Conservation (phyloP, 2,329 filamentous ascomycete species). For the Aspergillus puulaauensis region DNA sequence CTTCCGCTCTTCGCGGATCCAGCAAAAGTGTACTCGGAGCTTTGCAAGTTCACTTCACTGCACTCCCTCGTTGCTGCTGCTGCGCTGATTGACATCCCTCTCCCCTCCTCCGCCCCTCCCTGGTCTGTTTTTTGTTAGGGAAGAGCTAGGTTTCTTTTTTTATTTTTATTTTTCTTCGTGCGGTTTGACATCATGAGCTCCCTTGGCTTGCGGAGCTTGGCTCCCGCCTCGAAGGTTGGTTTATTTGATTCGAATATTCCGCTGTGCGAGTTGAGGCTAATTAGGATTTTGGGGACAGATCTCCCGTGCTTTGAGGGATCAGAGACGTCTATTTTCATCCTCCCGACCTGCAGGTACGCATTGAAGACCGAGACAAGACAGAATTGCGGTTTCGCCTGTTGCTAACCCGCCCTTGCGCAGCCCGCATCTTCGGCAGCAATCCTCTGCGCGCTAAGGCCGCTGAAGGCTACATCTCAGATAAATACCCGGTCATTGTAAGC, state of each 20-base stretch:
- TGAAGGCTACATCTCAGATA: conserved; percentile 77
- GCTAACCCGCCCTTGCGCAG: conserved; percentile 47
- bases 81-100: conserved; percentile 18
- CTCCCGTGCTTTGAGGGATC: conserved; percentile 61
- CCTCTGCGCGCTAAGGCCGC: conserved; percentile 92
- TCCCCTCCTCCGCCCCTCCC: conserved; percentile 18
- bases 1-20: conserved; percentile 23
- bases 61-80: conserved; percentile 15
- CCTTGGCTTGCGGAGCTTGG: conserved; percentile 50
- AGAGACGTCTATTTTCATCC: conserved; percentile 80
- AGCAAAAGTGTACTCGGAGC: conserved; percentile 24
- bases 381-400: neutral
- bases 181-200: conserved; percentile 49
- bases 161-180: conserved; percentile 17
- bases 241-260: conserved; percentile 21
- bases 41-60: conserved; percentile 19
- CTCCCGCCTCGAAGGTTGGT: conserved; percentile 50
- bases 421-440: conserved; percentile 80
- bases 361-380: conserved; percentile 15
- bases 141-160: conserved; percentile 18
- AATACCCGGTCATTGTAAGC: conserved; percentile 91
- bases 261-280: conserved; percentile 19
- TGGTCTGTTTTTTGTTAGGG: conserved; percentile 24
- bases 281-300: conserved; percentile 51
- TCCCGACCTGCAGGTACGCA: conserved; percentile 74